Conservation (phyloP, 108 stramenopile species). For the Cyclostephanos tholiformis region DNA sequence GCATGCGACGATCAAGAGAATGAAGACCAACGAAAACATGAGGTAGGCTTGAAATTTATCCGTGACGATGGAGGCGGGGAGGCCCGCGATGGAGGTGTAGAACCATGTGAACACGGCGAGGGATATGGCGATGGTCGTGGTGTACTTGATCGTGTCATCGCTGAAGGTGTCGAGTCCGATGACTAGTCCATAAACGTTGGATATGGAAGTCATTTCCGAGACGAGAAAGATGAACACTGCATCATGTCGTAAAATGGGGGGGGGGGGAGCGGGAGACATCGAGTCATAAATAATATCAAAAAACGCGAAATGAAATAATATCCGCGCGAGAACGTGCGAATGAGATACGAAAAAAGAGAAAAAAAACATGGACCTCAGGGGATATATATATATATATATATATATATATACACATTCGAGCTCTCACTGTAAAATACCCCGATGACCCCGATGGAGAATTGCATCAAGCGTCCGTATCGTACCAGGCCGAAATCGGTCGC, state of each 20-base stretch:
- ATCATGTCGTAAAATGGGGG: not conserved
- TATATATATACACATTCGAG: no score
- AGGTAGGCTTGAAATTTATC: constrained; percentile 79
- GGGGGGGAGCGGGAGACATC: no score
- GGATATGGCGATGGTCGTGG: constrained; percentile 56
- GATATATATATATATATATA: no score
- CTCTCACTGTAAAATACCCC: constrained; percentile 72
- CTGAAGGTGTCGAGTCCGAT: constrained; percentile 36
- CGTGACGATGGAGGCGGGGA: constrained; percentile 74
- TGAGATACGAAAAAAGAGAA: constrained; percentile 1
- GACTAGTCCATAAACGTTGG: constrained; percentile 62
- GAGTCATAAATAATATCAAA: not conserved
- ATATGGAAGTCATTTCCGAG: constrained; percentile 75
- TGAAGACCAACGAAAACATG: constrained; percentile 61
- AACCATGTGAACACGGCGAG: constrained; percentile 65
- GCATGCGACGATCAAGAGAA: constrained; percentile 66
- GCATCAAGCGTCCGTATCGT: constrained; percentile 80
- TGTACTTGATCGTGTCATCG: constrained; percentile 39
- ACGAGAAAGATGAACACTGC: constrained; percentile 79
- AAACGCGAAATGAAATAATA: no score
- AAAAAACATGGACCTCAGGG: not conserved
- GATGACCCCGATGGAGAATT: constrained; percentile 57
- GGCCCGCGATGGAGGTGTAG: constrained; percentile 70
- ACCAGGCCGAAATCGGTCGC: constrained; percentile 71
- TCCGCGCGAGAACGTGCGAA: no score